Conservation (phyloP, 371 early-diverging fungal species). For the Mucor lusitanicus region DNA sequence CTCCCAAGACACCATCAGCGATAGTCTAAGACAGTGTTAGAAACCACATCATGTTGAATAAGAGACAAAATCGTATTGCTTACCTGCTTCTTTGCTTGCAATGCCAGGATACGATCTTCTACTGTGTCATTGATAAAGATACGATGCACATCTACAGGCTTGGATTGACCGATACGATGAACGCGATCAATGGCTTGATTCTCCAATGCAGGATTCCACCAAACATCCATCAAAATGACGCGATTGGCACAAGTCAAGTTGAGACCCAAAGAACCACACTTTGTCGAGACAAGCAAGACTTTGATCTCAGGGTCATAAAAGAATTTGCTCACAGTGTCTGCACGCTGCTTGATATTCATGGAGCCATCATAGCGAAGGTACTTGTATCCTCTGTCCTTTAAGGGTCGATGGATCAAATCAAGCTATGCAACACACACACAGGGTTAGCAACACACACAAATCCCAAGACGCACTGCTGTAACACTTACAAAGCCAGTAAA, state of each 20-base stretch:
- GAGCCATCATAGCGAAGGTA: slow-evolving; percentile 52
- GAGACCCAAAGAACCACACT: slow-evolving; percentile 61
- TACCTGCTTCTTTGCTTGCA: slow-evolving; percentile 45
- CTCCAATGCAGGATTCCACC: slow-evolving; percentile 71
- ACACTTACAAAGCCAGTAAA: slow-evolving; percentile 60
- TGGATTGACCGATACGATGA: slow-evolving; percentile 96
- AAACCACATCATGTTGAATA: no score
- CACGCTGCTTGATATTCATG: slow-evolving; percentile 41
- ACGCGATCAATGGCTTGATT: slow-evolving; percentile 82
- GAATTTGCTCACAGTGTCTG: slow-evolving; percentile 48
- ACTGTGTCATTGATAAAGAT: slow-evolving; percentile 34
- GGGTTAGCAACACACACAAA: neutral
- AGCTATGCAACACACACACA: slow-evolving; percentile 41
- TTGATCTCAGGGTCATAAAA: slow-evolving; percentile 45
- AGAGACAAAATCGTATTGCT: neutral
- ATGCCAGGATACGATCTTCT: slow-evolving; percentile 42
- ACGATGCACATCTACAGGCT: slow-evolving; percentile 32
- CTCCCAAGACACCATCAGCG: slow-evolving; percentile 48
- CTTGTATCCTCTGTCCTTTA: slow-evolving; percentile 42
- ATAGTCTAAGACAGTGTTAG: slow-evolving; percentile 17
- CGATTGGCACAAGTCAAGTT: slow-evolving; percentile 53
- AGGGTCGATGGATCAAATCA: slow-evolving; percentile 66
- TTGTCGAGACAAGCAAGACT: slow-evolving; percentile 68
- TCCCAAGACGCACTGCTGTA: neutral
- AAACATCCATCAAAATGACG: slow-evolving; percentile 57